Conservation (phyloP, 768 basidiomycete genomes). For the Cystobasidium ongulense region DNA sequence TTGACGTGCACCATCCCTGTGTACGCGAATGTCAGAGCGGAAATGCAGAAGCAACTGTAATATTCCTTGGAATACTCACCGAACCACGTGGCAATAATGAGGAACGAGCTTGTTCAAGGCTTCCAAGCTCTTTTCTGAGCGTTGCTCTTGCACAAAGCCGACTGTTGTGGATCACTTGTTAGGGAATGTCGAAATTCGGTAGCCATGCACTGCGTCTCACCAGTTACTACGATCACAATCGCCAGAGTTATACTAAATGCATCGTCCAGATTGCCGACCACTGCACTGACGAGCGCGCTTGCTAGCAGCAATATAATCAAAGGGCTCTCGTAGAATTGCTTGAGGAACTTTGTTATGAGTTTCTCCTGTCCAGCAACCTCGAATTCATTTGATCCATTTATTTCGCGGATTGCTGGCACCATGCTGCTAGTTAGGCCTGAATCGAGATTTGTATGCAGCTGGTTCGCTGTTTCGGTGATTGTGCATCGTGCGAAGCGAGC, state of each 20-base stretch:
- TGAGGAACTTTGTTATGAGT: conserved; percentile 73
- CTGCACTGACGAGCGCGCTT: conserved; percentile 75
- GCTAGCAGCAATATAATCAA: conserved; percentile 81
- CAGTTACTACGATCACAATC: conserved; percentile 83
- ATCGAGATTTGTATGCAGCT: conserved; percentile 23
- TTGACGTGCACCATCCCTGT: conserved; percentile 57
- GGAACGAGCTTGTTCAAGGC: conserved; percentile 94
- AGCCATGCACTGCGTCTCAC: conserved; percentile 53
- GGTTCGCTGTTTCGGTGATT: conserved; percentile 12
- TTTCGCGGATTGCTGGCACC: conserved; percentile 39
- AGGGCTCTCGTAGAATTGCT: conserved; percentile 91
- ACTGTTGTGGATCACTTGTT: conserved; percentile 49
- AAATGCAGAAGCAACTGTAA: not conserved
- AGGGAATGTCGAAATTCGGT: too few species aligned
- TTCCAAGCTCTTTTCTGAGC: conserved; percentile 89
- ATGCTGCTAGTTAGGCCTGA: conserved; percentile 34
- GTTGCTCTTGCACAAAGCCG: conserved; percentile 88
- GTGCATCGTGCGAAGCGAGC: conserved; percentile 24
- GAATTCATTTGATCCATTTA: conserved; percentile 64
- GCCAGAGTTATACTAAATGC: conserved; percentile 87
- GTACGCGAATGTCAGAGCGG: not conserved
- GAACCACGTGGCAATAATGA: conserved; percentile 85
- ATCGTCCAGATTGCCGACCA: conserved; percentile 94
- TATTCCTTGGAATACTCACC: conserved; percentile 45
- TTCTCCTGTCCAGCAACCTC: conserved; percentile 74